Percentiles rank a stretch among this genome's conserved stretches.
These are phyloP conservation scores for Dujonia santamariae DNA, from an alignment of 1,139 yeast species.

Conservation along the genomic window DNA sequence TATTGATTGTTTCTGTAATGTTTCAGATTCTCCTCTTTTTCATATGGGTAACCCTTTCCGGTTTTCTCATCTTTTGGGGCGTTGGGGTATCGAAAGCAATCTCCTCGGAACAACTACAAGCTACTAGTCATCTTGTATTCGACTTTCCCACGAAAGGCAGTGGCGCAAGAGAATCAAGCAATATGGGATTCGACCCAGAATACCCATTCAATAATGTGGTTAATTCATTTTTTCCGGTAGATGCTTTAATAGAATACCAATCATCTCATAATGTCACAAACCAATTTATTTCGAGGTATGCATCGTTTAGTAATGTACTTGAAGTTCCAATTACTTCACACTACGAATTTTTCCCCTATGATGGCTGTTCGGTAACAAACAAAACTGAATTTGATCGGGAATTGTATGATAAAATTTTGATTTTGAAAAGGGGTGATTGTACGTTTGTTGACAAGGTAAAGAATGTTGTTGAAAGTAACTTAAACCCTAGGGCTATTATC, in stretches of 20 bases:
- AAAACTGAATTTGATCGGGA: conserved; percentile 10
- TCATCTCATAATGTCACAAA: conserved; percentile 11
- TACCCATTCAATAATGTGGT: conserved; percentile 37
- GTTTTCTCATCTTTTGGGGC: too few relatives aligned
- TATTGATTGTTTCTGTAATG: too few relatives aligned
- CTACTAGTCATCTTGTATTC: too few relatives aligned
- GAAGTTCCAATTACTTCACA: conserved; percentile 20
- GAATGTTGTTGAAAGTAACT: conserved; percentile 25
- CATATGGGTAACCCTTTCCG: too few relatives aligned
- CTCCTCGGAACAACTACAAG: too few relatives aligned
- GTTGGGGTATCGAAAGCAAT: too few relatives aligned
- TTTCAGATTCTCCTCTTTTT: too few relatives aligned
- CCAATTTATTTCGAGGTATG: conserved; percentile 37
- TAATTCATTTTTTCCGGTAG: conserved; percentile 43
- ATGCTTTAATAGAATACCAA: conserved; percentile 28
- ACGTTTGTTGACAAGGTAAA: conserved; percentile 41
- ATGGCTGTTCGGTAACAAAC: conserved; percentile 25
- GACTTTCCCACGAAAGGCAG: too few relatives aligned
- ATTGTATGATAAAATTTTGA: conserved; percentile 23
- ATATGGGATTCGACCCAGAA: conserved; percentile 23
- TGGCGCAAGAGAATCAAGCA: not conserved
- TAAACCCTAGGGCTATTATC: conserved; percentile 32
- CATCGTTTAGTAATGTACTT: conserved; percentile 41
- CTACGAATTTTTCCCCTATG: conserved; percentile 25
- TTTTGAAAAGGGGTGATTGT: conserved; percentile 41